phyloP scores from a whole-genome alignment of 2,329 filamentous ascomycete genomes.

The Raffaelea albimanens region DNA sequence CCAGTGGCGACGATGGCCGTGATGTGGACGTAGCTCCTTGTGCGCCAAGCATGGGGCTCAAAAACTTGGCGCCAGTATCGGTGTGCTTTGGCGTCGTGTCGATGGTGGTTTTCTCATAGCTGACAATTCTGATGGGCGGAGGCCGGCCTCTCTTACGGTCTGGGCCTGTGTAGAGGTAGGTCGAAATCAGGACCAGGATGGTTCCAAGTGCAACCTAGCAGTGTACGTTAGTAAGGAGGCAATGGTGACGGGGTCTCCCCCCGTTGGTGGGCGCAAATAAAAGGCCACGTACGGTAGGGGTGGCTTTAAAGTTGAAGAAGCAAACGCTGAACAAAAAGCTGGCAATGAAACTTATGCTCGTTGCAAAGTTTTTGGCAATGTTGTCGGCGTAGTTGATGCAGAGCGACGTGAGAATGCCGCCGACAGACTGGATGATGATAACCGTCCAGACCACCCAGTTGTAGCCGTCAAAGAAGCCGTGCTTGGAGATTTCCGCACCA shows the following conservation, averaged over 20 bases:
- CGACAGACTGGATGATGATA: slow-evolving; percentile 71
- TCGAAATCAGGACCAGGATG: slow-evolving; percentile 66
- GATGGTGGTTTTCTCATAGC: slow-evolving; percentile 66
- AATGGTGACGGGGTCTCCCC: no score
- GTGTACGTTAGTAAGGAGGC: neutral
- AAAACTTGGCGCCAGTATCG: slow-evolving; percentile 22
- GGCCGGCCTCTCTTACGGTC: slow-evolving; percentile 55
- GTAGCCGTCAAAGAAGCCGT: slow-evolving; percentile 92
- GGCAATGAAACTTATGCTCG: slow-evolving; percentile 81
- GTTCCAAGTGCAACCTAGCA: slow-evolving; percentile 74
- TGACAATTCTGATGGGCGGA: slow-evolving; percentile 58
- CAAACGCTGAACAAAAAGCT: slow-evolving; percentile 78
- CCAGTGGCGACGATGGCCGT: slow-evolving; percentile 35
- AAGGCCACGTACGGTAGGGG: slow-evolving; percentile 54
- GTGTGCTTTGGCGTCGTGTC: slow-evolving; percentile 33
- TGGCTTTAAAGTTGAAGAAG: slow-evolving; percentile 74
- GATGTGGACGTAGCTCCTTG: slow-evolving; percentile 32
- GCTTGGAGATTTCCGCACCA: slow-evolving; percentile 69
- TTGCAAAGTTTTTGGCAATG: slow-evolving; percentile 89
- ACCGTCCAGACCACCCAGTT: slow-evolving; percentile 86
- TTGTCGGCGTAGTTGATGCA: slow-evolving; percentile 80
- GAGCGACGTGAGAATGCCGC: slow-evolving; percentile 74
- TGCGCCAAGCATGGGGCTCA: slow-evolving; percentile 29
- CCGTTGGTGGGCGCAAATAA: no score
- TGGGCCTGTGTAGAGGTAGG: slow-evolving; percentile 72